phyloP scores from a whole-genome alignment of 73 alveolate species.

The Tetrahymena thermophila region DNA sequence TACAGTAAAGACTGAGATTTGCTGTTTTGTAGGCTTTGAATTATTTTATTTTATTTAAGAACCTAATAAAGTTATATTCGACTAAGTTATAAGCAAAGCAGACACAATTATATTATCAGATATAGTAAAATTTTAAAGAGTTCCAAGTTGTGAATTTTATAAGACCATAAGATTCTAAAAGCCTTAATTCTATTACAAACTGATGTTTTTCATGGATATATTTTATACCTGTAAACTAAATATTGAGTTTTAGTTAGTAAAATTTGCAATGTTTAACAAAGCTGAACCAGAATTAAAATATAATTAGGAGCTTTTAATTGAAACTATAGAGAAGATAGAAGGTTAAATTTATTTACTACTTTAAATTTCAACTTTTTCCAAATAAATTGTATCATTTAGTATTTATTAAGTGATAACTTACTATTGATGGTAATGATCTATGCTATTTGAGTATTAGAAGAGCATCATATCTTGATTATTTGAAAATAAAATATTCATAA shows the following conservation, averaged over 20 bases:
- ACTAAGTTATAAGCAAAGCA: not conserved
- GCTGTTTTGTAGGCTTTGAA: not conserved
- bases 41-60: no score
- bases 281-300: not conserved
- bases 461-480: not conserved
- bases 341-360: not conserved
- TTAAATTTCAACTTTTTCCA: no score
- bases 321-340: not conserved
- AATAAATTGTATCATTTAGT: not conserved
- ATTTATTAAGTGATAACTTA: not conserved
- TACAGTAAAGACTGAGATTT: not conserved
- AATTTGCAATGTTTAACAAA: not conserved
- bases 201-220: not conserved
- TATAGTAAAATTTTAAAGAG: not conserved
- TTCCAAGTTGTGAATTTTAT: not conserved
- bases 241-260: not conserved
- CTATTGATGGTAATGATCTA: no score
- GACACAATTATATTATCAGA: not conserved
- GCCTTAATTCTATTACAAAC: not conserved
- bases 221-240: not conserved
- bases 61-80: not conserved
- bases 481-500: no score
- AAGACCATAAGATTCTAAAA: not conserved
- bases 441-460: not conserved
- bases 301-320: not conserved